These are phyloP conservation scores for Massariosphaeria phaeospora DNA, from an alignment of 495 filamentous ascomycete species.

Conservation along the genomic window DNA sequence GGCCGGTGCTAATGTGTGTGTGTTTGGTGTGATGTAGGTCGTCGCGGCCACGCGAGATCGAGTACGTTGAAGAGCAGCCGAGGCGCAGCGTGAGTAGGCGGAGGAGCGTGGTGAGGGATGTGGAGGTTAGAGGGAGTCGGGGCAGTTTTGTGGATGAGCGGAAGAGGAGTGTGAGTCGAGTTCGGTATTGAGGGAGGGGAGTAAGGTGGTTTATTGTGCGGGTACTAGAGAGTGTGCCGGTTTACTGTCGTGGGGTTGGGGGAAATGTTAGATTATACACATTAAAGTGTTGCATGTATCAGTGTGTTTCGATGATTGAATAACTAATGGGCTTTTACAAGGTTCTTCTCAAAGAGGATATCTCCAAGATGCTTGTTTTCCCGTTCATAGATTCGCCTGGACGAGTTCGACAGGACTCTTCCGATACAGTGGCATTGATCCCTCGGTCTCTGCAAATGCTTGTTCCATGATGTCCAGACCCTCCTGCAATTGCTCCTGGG, in stretches of 20 bases:
- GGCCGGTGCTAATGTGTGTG: background rate
- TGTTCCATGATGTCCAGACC: constrained; percentile 48
- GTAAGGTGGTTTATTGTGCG: no score
- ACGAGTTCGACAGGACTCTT: background rate
- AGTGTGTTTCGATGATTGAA: no score
- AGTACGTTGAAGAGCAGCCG: constrained; percentile 2
- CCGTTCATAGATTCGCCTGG: background rate
- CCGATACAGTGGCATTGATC: constrained; percentile 27
- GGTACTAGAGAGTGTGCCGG: no score
- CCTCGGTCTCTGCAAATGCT: constrained; percentile 39
- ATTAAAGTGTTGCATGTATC: no score
- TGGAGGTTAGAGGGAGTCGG: background rate
- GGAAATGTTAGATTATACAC: no score
- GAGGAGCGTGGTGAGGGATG: constrained; percentile 4
- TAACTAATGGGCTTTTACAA: no score
- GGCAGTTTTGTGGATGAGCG: constrained; percentile 11
- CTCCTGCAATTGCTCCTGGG: constrained; percentile 47
- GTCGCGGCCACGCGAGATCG: constrained; percentile 1
- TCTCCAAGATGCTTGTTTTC: no score
- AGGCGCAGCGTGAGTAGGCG: constrained; percentile 9
- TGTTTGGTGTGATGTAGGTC: background rate
- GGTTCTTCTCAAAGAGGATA: no score
- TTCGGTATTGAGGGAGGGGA: no score
- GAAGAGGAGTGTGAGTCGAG: constrained; percentile 21
- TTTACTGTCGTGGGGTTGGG: no score